These are phyloP conservation scores for Thalassiosira exigua DNA, from an alignment of 352 stramenopile species.

Conservation along the genomic window DNA sequence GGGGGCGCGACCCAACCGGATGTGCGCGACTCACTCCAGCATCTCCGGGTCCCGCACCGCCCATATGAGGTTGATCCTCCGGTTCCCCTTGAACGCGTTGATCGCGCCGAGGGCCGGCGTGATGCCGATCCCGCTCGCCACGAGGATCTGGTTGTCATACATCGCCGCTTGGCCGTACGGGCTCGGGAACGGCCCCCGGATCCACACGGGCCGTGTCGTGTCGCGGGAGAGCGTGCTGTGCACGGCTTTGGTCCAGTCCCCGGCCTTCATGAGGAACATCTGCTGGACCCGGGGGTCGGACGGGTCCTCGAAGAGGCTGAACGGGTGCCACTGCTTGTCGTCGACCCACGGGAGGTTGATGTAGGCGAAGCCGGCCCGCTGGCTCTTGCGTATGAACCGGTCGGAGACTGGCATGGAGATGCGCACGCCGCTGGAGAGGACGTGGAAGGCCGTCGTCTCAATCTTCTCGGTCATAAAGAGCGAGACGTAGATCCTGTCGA, in stretches of 20 bases:
- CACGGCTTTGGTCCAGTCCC: conserved; percentile 61
- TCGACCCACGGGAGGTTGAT: conserved; percentile 58
- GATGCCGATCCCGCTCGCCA: conserved; percentile 61
- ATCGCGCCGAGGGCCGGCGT: conserved; percentile 56
- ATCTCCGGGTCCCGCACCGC: conserved; percentile 36
- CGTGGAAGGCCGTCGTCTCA: conserved; percentile 54
- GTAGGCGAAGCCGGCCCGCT: conserved; percentile 36
- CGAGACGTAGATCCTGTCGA: conserved; percentile 52
- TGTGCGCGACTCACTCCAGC: too few relatives aligned
- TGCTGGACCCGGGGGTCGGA: conserved; percentile 35
- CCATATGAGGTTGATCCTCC: conserved; percentile 63
- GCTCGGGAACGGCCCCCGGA: conserved; percentile 60
- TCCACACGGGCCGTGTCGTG: conserved; percentile 58
- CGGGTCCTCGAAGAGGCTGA: conserved; percentile 60
- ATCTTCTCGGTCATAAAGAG: conserved; percentile 70
- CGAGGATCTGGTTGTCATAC: conserved; percentile 69
- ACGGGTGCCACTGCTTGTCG: conserved; percentile 66
- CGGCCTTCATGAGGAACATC: conserved; percentile 58
- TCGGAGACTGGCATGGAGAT: conserved; percentile 61
- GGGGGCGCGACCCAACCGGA: too few relatives aligned
- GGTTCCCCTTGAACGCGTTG: conserved; percentile 4
- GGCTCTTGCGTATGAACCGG: conserved; percentile 33
- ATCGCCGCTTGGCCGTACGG: conserved; percentile 50
- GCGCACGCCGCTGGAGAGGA: conserved; percentile 48
- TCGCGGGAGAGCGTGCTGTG: conserved; percentile 46